Evolutionary conservation across 2,329 filamentous ascomycete genomes (phyloP).

Genomic region (Arthrobotrys entomopaga): DNA sequence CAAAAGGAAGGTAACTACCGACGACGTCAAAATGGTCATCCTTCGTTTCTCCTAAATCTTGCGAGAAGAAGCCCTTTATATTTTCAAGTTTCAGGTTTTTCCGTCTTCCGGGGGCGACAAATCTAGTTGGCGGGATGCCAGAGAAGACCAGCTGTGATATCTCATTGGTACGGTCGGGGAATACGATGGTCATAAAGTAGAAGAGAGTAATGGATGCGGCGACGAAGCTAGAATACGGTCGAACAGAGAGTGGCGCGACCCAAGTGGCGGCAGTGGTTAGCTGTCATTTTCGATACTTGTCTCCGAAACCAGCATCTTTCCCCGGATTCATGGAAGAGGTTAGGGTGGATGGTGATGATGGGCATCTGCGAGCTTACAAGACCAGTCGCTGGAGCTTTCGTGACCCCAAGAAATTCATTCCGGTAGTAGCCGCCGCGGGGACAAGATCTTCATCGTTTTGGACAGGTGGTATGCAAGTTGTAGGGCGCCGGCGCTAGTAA

Average conservation of each 20-base stretch:
- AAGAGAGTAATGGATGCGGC: constrained; percentile 48
- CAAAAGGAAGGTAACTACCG: constrained; percentile 52
- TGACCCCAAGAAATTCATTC: constrained; percentile 51
- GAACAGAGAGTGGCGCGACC: constrained; percentile 23
- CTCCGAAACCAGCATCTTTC: background rate
- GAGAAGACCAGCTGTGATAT: constrained; percentile 52
- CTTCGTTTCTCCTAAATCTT: constrained; percentile 46
- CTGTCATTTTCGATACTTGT: background rate
- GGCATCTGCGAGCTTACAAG: constrained; percentile 35
- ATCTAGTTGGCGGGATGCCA: constrained; percentile 44
- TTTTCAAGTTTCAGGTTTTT: constrained; percentile 41
- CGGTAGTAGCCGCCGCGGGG: constrained; percentile 29
- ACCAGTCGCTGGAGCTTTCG: constrained; percentile 49
- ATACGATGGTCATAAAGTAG: constrained; percentile 39
- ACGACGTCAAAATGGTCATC: constrained; percentile 53
- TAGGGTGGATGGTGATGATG: background rate
- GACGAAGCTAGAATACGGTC: constrained; percentile 28
- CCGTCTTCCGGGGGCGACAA: constrained; percentile 26
- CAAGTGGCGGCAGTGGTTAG: constrained; percentile 18
- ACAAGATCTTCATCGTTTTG: constrained; percentile 41
- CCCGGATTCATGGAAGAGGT: constrained; percentile 24
- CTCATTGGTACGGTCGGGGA: constrained; percentile 22
- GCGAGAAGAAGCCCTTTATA: constrained; percentile 51
- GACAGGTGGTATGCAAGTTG: constrained; percentile 27
- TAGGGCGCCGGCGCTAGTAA: constrained; percentile 32